Percentiles rank a stretch among this genome's conserved stretches.
Evolutionary conservation across 2,329 filamentous ascomycete species (phyloP).

Genomic region (Xylariaceae sp.): DNA sequence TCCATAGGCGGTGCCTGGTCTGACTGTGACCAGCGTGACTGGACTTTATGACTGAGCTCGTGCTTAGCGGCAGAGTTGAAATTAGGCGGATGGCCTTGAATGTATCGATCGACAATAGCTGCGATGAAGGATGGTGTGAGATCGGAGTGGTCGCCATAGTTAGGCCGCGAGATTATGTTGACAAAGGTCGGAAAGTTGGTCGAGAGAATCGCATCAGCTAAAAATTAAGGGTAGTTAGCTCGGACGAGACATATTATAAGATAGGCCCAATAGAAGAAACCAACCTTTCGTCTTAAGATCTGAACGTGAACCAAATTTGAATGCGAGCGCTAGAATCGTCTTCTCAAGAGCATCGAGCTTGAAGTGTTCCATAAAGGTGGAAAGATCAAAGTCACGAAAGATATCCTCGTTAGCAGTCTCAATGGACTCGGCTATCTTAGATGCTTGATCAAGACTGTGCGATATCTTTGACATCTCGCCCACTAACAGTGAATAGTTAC

Average conservation of each 20-base stretch:
- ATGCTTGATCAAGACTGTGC: conserved; percentile 79
- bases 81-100: conserved; percentile 84
- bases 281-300: conserved; percentile 91
- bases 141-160: conserved; percentile 68
- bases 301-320: conserved; percentile 78
- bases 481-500: conserved; percentile 82
- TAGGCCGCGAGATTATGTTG: conserved; percentile 72
- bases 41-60: conserved; percentile 70
- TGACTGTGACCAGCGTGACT: conserved; percentile 69
- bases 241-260: not conserved
- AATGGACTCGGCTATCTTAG: conserved; percentile 91
- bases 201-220: conserved; percentile 89
- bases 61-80: conserved; percentile 78
- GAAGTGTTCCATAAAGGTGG: conserved; percentile 94
- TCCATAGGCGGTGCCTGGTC: conserved; percentile 72
- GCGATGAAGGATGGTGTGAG: conserved; percentile 74
- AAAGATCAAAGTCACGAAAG: conserved; percentile 95
- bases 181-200: conserved; percentile 80
- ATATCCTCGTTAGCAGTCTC: conserved; percentile 90
- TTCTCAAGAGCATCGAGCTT: conserved; percentile 88
- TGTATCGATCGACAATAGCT: conserved; percentile 81
- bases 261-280: conserved; percentile 31
- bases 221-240: conserved; percentile 8
- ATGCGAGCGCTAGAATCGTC: conserved; percentile 84
- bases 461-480: conserved; percentile 87